Conservation (phyloP, 1,139 yeast genomes). For the Suhomyces panamericanus region DNA sequence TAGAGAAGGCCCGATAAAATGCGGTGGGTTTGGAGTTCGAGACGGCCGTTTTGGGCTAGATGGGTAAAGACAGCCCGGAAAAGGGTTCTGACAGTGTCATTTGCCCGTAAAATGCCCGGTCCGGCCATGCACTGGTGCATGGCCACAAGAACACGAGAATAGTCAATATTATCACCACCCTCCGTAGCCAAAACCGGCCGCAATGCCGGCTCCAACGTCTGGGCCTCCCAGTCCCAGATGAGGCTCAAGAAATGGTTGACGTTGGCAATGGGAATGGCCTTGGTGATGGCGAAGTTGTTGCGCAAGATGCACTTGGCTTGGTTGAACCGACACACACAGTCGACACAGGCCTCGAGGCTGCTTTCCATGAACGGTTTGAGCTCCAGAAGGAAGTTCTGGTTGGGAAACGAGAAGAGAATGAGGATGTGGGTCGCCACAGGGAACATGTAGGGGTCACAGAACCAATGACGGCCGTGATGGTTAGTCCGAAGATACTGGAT, state of each 20-base stretch:
- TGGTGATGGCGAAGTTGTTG: conserved; percentile 49
- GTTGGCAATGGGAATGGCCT: conserved; percentile 49
- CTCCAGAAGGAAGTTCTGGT: conserved; percentile 43
- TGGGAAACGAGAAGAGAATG: conserved; percentile 60
- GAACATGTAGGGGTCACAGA: conserved; percentile 52
- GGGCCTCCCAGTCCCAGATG: conserved; percentile 54
- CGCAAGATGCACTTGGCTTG: conserved; percentile 52
- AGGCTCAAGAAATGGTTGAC: conserved; percentile 52
- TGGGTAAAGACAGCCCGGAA: background rate
- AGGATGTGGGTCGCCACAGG: conserved; percentile 54
- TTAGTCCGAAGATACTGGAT: conserved; percentile 26
- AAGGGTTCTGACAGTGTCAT: conserved; percentile 22
- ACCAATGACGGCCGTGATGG: conserved; percentile 43
- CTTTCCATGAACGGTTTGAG: conserved; percentile 41
- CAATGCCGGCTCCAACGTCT: conserved; percentile 1
- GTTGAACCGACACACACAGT: conserved; percentile 54
- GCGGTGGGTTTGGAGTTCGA: background rate
- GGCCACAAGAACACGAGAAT: conserved; percentile 17
- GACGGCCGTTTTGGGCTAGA: no score
- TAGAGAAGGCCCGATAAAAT: conserved; percentile 50
- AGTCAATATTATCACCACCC: background rate
- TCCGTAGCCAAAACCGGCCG: background rate
- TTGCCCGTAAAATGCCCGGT: conserved; percentile 48
- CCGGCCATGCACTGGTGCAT: conserved; percentile 50
- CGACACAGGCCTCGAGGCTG: conserved; percentile 47